phyloP scores from a whole-genome alignment of 2,329 filamentous ascomycete species.

The Neoarthrinium moseri region DNA sequence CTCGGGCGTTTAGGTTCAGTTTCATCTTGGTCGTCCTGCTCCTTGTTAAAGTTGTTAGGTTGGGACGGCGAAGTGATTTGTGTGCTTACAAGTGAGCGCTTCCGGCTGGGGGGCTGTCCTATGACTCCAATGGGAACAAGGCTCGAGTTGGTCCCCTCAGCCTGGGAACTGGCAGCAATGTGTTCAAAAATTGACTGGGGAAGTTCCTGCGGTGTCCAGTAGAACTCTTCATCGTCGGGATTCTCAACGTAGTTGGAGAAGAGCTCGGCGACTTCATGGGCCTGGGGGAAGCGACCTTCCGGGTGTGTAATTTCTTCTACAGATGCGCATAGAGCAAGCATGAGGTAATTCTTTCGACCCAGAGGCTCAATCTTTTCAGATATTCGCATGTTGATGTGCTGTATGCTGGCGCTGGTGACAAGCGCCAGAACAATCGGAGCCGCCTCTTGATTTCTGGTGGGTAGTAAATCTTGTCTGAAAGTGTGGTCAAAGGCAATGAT shows the following conservation, averaged over 20 bases:
- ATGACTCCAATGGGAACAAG: constrained; percentile 9
- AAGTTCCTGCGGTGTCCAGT: constrained; percentile 46
- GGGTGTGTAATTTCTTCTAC: constrained; percentile 37
- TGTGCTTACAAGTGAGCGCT: constrained; percentile 47
- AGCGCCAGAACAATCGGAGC: constrained; percentile 47
- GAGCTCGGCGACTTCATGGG: constrained; percentile 43
- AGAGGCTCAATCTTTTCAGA: constrained; percentile 35
- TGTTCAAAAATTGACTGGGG: constrained; percentile 48
- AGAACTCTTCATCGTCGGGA: constrained; percentile 33
- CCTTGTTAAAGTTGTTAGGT: constrained; percentile 20
- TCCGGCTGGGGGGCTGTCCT: constrained; percentile 31
- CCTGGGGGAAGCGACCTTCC: constrained; percentile 36
- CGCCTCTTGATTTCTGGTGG: constrained; percentile 19
- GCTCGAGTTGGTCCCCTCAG: constrained; percentile 27
- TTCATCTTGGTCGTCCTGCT: constrained; percentile 33
- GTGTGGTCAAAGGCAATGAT: constrained; percentile 55
- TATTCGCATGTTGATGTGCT: constrained; percentile 52
- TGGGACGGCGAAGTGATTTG: neutral
- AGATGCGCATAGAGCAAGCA: constrained; percentile 30
- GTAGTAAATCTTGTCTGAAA: constrained; percentile 35
- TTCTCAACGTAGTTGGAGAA: constrained; percentile 47
- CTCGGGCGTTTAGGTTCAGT: constrained; percentile 29
- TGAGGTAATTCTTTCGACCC: constrained; percentile 46
- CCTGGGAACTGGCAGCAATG: constrained; percentile 38
- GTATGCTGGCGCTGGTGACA: constrained; percentile 50